These are phyloP conservation scores for Myriosclerotinia duriaeana DNA, from an alignment of 2,329 filamentous ascomycete species.

Conservation along the genomic window DNA sequence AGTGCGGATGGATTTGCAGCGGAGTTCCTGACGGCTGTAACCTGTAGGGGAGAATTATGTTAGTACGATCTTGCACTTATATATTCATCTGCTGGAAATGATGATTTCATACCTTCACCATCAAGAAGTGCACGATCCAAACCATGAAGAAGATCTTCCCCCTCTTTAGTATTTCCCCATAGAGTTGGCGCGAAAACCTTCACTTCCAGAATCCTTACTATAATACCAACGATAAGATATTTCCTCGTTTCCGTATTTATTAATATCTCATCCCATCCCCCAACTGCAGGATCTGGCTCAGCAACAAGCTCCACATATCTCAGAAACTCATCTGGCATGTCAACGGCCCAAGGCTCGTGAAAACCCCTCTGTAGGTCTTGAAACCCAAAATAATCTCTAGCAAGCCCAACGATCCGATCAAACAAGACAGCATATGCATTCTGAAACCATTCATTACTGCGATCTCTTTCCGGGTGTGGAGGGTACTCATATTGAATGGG, in stretches of 20 bases:
- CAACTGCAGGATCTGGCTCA: conserved; percentile 30
- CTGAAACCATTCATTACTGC: conserved; percentile 31
- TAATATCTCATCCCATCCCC: conserved; percentile 36
- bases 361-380: conserved; percentile 25
- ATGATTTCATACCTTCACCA: conserved; percentile 30
- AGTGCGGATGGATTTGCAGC: conserved; percentile 28
- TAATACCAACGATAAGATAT: conserved; percentile 33
- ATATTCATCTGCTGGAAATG: background rate
- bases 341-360: conserved; percentile 27
- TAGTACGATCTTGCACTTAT: conserved; percentile 10
- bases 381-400: conserved; percentile 27
- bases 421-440: conserved; percentile 28
- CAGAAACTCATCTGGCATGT: conserved; percentile 30
- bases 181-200: conserved; percentile 35
- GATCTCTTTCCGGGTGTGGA: conserved; percentile 29
- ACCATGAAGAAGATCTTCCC: conserved; percentile 30
- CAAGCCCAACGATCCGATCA: conserved; percentile 21
- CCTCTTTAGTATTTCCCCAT: conserved; percentile 32
- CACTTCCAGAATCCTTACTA: conserved; percentile 31
- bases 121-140: conserved; percentile 33
- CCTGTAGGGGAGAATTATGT: conserved; percentile 26
- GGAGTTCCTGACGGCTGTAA: conserved; percentile 31
- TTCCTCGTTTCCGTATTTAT: conserved; percentile 30
- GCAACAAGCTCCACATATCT: conserved; percentile 31
- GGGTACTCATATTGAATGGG: conserved; percentile 27